Evolutionary conservation across 169 alveolate species (phyloP), one percentile per base, ranked within the genome.

Genomic region (Eimeria praecox): DNA sequence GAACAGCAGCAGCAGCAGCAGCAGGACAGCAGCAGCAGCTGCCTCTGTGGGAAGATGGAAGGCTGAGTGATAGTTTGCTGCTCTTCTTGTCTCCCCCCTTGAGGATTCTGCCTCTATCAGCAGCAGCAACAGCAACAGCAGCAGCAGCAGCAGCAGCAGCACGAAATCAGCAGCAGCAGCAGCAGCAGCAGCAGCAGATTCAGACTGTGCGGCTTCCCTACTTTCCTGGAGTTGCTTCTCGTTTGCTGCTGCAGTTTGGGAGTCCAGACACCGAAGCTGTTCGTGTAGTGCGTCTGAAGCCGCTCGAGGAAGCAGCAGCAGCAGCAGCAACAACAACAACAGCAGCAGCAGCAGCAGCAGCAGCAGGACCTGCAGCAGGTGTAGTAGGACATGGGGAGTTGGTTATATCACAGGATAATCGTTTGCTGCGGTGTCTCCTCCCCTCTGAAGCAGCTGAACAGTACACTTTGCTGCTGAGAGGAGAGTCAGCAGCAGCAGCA

Each of bases 211-310:
- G 90, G 22, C 90, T 82, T n/a, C 71, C 54, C 27, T 46, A 20
- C 71, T 62, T 46, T 42, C 90, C 90, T 2, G 66, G 73, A 30
- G 62, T 46, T 6, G 42, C 42, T 18, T 82, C 90, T 33, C 90
- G 90, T 49, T 10, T 82, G 71, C n/a, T 82, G 66, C 73, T 82
- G 90, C 90, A 82, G 90, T 82, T 82, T 42, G 90, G 90, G n/a
- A 82, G 90, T n/a, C 90, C 90, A 6, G 90, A 82, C 90, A 82
- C 73, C 27, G 73, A 82, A 44, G 90, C 90, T 14, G 49, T 77
- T 10, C 87, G 87, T 24, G 49, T 77, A 10, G 22, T 77, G 38
- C 52, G 59, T 22, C 62, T 42, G 52, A 42, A 8, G n/a, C 64
- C 35, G 27, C 35, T 38, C 33, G 90, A 33, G 24, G 69, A 20